Percentiles rank a stretch among this genome's conserved stretches.
These are phyloP conservation scores for Fusarium dimerum DNA, from an alignment of 2,329 filamentous ascomycete species.

Conservation along the genomic window DNA sequence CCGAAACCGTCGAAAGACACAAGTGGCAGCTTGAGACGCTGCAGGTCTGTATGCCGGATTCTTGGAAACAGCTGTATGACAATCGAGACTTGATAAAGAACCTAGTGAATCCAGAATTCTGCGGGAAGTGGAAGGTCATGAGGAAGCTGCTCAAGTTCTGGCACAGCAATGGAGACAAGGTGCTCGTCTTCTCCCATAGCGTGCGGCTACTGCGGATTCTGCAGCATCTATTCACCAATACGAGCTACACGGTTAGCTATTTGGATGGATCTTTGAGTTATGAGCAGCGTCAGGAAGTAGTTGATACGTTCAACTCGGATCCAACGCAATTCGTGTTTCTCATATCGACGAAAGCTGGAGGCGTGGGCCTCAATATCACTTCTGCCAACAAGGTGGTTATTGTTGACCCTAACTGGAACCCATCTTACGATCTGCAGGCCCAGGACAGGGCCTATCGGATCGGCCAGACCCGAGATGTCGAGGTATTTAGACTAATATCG, in stretches of 20 bases:
- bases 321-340: slow-evolving; percentile 89
- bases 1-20: slow-evolving; percentile 70
- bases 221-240: slow-evolving; percentile 81
- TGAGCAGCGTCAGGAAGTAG: slow-evolving; percentile 77
- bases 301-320: slow-evolving; percentile 91
- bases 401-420: slow-evolving; percentile 97
- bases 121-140: slow-evolving; percentile 94
- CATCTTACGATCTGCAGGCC: slow-evolving; percentile 89
- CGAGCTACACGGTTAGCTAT: slow-evolving; percentile 88
- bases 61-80: slow-evolving; percentile 73
- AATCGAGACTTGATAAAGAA: slow-evolving; percentile 77
- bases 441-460: slow-evolving; percentile 97
- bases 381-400: slow-evolving; percentile 98
- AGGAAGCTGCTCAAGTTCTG: slow-evolving; percentile 86
- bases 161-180: slow-evolving; percentile 89
- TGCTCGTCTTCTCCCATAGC: slow-evolving; percentile 91
- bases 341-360: slow-evolving; percentile 91
- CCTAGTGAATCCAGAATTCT: slow-evolving; percentile 85
- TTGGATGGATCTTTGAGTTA: slow-evolving; percentile 83
- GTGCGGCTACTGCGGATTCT: slow-evolving; percentile 84
- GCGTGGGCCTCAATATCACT: slow-evolving; percentile 93
- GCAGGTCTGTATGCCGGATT: slow-evolving; percentile 70
- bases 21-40: slow-evolving; percentile 75
- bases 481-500: slow-evolving; percentile 90
- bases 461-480: slow-evolving; percentile 87